Evolutionary conservation across 257 asterid genomes (phyloP).

Genomic region (Vinca minor): DNA sequence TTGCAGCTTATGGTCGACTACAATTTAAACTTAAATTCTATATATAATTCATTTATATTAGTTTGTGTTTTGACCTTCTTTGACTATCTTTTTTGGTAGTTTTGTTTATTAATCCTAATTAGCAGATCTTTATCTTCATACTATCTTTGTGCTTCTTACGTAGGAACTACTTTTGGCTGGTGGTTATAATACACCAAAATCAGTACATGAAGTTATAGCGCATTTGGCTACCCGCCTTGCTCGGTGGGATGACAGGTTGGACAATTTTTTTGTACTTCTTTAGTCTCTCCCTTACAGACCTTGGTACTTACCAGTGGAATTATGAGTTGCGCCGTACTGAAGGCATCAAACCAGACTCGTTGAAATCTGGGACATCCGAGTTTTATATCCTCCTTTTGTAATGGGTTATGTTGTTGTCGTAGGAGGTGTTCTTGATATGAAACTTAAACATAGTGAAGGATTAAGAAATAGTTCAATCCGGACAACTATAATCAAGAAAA

Average conservation of each 20-base stretch:
- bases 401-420: too few species aligned
- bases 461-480: neutral
- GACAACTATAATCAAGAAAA: neutral
- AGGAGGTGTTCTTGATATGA: neutral
- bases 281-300: neutral
- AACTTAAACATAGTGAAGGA: neutral
- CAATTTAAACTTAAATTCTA: neutral
- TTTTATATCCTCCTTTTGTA: neutral
- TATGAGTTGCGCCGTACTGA: too few species aligned
- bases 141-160: constrained; percentile 1
- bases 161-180: constrained; percentile 86
- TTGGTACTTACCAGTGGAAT: neutral
- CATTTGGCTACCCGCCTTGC: constrained; percentile 77
- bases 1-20: neutral
- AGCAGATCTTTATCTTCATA: neutral
- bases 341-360: neutral
- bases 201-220: constrained; percentile 70
- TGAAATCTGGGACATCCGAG: neutral
- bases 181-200: constrained; percentile 69
- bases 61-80: neutral
- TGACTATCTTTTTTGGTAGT: neutral
- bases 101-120: neutral
- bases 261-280: constrained; percentile 7
- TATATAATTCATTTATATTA: neutral
- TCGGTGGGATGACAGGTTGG: constrained; percentile 98